Evolutionary conservation across 2,329 filamentous ascomycete genomes (phyloP).

Genomic region (Fusarium protoensiforme): DNA sequence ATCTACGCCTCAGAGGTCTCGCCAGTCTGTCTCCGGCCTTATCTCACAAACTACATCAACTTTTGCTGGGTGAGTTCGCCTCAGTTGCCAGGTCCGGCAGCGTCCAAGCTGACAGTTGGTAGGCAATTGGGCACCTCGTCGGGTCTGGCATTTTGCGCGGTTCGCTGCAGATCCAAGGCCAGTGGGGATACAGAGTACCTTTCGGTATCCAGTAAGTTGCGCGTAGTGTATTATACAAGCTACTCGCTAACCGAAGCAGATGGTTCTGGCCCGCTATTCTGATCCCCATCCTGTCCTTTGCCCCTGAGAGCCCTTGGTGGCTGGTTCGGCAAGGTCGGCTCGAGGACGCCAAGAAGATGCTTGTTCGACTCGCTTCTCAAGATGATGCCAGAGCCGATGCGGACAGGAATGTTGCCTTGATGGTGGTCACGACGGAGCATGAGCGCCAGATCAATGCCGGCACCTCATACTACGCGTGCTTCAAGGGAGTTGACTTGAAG

Average conservation of each 20-base stretch:
- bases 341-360: neutral
- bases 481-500: neutral
- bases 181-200: neutral
- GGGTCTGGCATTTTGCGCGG: neutral
- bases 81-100: neutral
- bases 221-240: neutral
- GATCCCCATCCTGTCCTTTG: neutral
- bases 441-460: neutral
- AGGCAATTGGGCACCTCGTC: neutral
- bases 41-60: conserved; percentile 22
- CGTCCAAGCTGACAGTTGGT: neutral
- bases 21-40: conserved; percentile 17
- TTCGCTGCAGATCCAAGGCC: neutral
- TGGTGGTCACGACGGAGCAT: neutral
- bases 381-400: neutral
- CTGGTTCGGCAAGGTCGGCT: neutral
- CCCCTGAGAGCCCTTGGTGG: neutral
- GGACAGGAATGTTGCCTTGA: neutral
- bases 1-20: conserved; percentile 28
- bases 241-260: neutral
- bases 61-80: neutral
- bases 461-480: neutral
- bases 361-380: neutral
- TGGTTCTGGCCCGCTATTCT: neutral
- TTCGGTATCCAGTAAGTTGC: neutral